A percentile compares a stretch with the other conserved stretches of the same genome.
Evolutionary conservation across 306 rosid species (phyloP).

Genomic region (Geum urbanum): DNA sequence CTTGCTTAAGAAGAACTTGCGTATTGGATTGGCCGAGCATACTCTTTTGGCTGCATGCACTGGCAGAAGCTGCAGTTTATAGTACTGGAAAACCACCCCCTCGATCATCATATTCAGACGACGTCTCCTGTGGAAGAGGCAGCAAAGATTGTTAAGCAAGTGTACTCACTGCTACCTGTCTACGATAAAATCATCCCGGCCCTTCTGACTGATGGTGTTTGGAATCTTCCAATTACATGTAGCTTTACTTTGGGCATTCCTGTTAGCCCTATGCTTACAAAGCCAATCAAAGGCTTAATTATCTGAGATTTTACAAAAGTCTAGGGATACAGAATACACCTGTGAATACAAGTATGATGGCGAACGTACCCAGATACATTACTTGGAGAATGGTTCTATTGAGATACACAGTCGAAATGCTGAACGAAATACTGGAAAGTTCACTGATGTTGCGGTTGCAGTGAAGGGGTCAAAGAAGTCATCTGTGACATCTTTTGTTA

Average conservation of each 20-base stretch:
- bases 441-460: constrained; percentile 73
- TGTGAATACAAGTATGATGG: no score
- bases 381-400: constrained; percentile 72
- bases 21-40: constrained; percentile 82
- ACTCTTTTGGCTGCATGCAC: no score
- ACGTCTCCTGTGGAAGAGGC: no score
- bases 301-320: constrained; percentile 70
- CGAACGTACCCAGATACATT: constrained; percentile 81
- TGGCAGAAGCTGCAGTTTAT: no score
- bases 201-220: constrained; percentile 66
- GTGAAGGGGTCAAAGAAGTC: constrained; percentile 88
- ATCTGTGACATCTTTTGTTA: constrained; percentile 67
- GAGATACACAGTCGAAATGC: constrained; percentile 95
- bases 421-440: constrained; percentile 86
- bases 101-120: no score
- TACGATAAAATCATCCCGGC: constrained; percentile 73
- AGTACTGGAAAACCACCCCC: no score
- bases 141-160: no score
- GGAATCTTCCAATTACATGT: constrained; percentile 70
- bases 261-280: constrained; percentile 91
- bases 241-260: constrained; percentile 83
- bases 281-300: constrained; percentile 80
- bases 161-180: constrained; percentile 79
- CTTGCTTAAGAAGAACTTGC: constrained; percentile 79
- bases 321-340: constrained; percentile 77